Conservation (phyloP, 2,329 filamentous ascomycete genomes). For the Diaporthe aspalathi region DNA sequence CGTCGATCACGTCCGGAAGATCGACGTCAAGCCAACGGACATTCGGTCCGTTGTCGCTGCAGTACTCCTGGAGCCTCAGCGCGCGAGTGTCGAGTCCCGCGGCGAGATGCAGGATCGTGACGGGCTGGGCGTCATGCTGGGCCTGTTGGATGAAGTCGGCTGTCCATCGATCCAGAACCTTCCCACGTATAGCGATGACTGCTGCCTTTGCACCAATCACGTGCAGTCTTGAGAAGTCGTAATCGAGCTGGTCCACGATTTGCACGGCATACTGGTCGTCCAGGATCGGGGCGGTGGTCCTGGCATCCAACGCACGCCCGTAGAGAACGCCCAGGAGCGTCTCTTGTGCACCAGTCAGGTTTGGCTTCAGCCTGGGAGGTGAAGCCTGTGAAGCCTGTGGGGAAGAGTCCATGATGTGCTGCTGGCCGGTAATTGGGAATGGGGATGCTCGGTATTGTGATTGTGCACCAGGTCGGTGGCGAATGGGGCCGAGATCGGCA, state of each 20-base stretch:
- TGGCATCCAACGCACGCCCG: slow-evolving; percentile 32
- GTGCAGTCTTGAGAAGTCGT: slow-evolving; percentile 31
- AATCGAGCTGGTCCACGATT: slow-evolving; percentile 36
- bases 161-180: slow-evolving; percentile 32
- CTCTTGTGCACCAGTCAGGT: slow-evolving; percentile 32
- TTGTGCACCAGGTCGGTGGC: not conserved
- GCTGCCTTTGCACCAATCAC: not conserved
- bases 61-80: slow-evolving; percentile 26
- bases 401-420: not conserved
- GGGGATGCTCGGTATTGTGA: too few relatives aligned
- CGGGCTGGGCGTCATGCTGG: not conserved
- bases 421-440: not conserved
- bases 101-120: slow-evolving; percentile 39
- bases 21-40: slow-evolving; percentile 38
- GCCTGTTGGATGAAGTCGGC: slow-evolving; percentile 28
- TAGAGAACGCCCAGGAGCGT: slow-evolving; percentile 35
- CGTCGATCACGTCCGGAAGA: slow-evolving; percentile 36
- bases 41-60: not conserved
- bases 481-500: slow-evolving; percentile 13
- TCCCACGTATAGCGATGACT: slow-evolving; percentile 25
- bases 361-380: slow-evolving; percentile 24
- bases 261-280: slow-evolving; percentile 31
- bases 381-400: not conserved
- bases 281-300: slow-evolving; percentile 25
- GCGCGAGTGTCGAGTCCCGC: slow-evolving; percentile 38